phyloP scores from a whole-genome alignment of 345 rosid species.

The Bretschneidera sinensis region DNA sequence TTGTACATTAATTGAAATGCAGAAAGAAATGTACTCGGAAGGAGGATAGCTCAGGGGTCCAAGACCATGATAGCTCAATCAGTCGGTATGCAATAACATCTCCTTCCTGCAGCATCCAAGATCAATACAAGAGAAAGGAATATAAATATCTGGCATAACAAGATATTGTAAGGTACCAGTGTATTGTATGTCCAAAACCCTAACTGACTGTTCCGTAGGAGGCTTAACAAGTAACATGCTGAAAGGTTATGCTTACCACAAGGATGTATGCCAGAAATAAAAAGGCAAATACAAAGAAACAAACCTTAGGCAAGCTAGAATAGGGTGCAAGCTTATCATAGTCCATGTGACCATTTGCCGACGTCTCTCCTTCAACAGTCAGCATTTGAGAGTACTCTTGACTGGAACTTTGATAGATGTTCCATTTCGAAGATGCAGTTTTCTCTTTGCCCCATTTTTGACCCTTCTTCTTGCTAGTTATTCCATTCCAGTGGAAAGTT shows the following conservation, averaged over 20 bases:
- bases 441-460: conserved; percentile 92
- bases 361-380: conserved; percentile 30
- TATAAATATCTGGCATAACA: no score
- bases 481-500: conserved; percentile 72
- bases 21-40: conserved; percentile 48
- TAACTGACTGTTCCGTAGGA: not conserved
- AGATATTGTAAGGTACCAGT: no score
- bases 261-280: not conserved
- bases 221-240: not conserved
- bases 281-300: conserved; percentile 15
- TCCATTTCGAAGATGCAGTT: conserved; percentile 39
- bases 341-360: conserved; percentile 29
- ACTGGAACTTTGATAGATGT: conserved; percentile 29
- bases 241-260: not conserved
- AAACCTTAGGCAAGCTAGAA: conserved; percentile 63
- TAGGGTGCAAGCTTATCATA: conserved; percentile 64
- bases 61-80: conserved; percentile 76
- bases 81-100: conserved; percentile 85
- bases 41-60: conserved; percentile 87
- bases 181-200: not conserved
- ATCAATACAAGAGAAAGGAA: not conserved
- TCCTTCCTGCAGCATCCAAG: conserved; percentile 75
- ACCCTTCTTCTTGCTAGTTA: conserved; percentile 82
- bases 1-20: conserved; percentile 5
- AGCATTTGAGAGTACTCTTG: conserved; percentile 34